Conservation (phyloP, 2,329 filamentous ascomycete species). For the Ophiocordyceps camponoti-rufipedis region DNA sequence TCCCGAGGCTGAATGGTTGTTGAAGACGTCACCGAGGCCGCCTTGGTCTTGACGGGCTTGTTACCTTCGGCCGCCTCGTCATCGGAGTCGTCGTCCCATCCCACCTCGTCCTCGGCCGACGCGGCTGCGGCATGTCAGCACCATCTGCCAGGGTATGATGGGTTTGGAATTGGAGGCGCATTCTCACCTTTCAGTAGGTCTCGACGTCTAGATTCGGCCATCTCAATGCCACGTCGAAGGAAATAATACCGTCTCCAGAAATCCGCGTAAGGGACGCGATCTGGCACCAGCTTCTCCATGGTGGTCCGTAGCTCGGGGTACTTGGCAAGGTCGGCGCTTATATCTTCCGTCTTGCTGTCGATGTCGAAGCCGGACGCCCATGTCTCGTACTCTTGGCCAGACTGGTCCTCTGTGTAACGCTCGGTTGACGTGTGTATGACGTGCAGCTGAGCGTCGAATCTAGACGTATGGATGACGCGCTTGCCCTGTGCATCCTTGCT, state of each 20-base stretch:
- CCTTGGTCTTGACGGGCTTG: slow-evolving; percentile 9
- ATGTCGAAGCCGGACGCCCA: slow-evolving; percentile 65
- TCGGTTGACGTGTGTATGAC: slow-evolving; percentile 78
- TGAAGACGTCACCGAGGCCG: slow-evolving; percentile 35
- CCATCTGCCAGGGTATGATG: background rate
- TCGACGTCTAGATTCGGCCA: slow-evolving; percentile 70
- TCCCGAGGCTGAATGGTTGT: slow-evolving; percentile 39
- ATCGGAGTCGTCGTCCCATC: slow-evolving; percentile 57
- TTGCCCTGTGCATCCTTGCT: slow-evolving; percentile 82
- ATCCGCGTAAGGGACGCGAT: slow-evolving; percentile 67
- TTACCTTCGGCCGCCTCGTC: slow-evolving; percentile 11
- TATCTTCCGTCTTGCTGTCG: slow-evolving; percentile 68
- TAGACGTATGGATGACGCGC: slow-evolving; percentile 82
- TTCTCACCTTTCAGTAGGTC: slow-evolving; percentile 76
- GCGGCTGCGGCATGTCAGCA: slow-evolving; percentile 28
- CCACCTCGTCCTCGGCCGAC: slow-evolving; percentile 51
- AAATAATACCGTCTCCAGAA: slow-evolving; percentile 98
- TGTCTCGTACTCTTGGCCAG: slow-evolving; percentile 51
- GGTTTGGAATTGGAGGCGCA: background rate
- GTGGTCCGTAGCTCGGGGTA: slow-evolving; percentile 70
- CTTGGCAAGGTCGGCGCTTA: slow-evolving; percentile 64
- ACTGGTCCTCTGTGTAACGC: slow-evolving; percentile 68
- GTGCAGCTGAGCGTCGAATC: slow-evolving; percentile 90
- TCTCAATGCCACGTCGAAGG: slow-evolving; percentile 78
- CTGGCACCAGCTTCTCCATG: slow-evolving; percentile 95